phyloP scores from a whole-genome alignment of 2,329 filamentous ascomycete species.

The Aspergillus melleus region DNA sequence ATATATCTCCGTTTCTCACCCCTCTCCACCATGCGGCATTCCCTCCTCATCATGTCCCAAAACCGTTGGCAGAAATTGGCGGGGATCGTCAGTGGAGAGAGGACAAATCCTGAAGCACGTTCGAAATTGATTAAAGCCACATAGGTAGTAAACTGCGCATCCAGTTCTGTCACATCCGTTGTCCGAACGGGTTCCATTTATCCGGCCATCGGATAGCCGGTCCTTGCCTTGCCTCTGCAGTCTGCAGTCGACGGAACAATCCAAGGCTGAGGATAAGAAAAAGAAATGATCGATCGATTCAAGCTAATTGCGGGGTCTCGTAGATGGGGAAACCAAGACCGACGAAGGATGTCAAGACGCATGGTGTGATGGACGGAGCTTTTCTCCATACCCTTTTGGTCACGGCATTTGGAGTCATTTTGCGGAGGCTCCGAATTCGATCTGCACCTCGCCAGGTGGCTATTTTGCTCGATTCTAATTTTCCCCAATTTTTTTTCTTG shows the following conservation, averaged over 20 bases:
- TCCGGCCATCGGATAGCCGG: neutral
- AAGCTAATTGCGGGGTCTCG: neutral
- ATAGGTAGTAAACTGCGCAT: neutral
- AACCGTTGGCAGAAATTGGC: neutral
- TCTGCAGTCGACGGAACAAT: neutral
- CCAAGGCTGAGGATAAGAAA: neutral
- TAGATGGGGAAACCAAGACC: neutral
- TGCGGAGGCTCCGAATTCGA: neutral
- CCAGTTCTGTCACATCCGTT: neutral
- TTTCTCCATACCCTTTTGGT: constrained; percentile 6
- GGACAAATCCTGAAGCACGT: neutral
- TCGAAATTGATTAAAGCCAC: neutral
- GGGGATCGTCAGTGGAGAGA: neutral
- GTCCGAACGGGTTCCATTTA: neutral
- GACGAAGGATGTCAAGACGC: neutral
- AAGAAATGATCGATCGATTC: neutral
- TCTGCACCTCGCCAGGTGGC: neutral
- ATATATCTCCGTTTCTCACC: neutral
- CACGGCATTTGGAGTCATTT: neutral
- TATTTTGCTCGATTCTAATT: neutral
- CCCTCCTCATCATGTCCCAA: neutral
- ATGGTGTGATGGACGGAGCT: neutral
- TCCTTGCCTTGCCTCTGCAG: neutral
- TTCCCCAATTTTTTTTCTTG: neutral
- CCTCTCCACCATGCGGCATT: neutral